phyloP scores from a whole-genome alignment of 2,329 filamentous ascomycete genomes.

The Capronia coronata region DNA sequence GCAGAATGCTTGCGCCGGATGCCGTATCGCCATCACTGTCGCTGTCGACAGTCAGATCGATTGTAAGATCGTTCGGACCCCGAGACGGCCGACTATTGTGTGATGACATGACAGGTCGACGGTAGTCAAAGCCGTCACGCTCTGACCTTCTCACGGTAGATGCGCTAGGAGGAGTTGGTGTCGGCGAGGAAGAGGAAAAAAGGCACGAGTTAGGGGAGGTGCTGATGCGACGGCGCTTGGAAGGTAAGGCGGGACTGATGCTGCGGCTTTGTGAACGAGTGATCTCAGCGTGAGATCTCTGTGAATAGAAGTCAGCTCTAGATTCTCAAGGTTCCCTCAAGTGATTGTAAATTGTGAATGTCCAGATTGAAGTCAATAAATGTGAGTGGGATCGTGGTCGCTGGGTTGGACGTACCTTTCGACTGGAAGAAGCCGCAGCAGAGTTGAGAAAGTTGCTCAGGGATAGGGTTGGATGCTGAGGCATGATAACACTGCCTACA shows the following conservation, averaged over 20 bases:
- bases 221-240: conserved; percentile 24
- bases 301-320: not conserved
- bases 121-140: conserved; percentile 52
- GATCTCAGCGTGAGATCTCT: conserved; percentile 28
- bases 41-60: conserved; percentile 22
- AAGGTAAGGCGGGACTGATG: conserved; percentile 25
- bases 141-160: conserved; percentile 31
- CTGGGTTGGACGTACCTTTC: conserved; percentile 18
- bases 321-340: not conserved
- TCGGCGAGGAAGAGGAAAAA: conserved; percentile 5
- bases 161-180: not conserved
- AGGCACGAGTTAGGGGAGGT: conserved; percentile 18
- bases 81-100: conserved; percentile 14
- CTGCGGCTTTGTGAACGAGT: conserved; percentile 27
- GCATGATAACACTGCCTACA: conserved; percentile 16
- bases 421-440: conserved; percentile 17
- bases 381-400: not conserved
- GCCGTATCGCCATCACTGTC: conserved; percentile 11
- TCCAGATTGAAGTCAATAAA: too few relatives aligned
- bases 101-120: conserved; percentile 45
- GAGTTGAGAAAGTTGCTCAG: conserved; percentile 21
- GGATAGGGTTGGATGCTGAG: conserved; percentile 16
- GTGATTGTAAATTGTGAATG: too few relatives aligned
- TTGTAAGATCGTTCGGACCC: conserved; percentile 10
- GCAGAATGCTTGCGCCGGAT: conserved; percentile 5